Evolutionary conservation across 225 moss, liverwort and hornwort genomes (phyloP), one percentile per base, ranked within the genome.

Genomic region (Neckera pumila): DNA sequence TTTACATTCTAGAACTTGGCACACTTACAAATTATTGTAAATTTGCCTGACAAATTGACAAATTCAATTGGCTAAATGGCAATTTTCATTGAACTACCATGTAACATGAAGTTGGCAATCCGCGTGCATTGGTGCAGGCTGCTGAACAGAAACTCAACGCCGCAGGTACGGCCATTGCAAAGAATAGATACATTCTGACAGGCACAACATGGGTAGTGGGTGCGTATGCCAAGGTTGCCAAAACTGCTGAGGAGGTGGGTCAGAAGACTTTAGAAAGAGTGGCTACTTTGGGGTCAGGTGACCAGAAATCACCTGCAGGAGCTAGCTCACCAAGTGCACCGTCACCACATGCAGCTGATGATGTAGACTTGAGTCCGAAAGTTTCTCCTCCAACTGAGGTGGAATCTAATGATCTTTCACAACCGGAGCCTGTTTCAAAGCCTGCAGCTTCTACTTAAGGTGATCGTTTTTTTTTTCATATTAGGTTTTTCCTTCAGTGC

Each of bases 81-180:
- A 13, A 19, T 28, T 54, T 30, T 53, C 20, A 56, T 69, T 56
- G 36, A n/a, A 27, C 66, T 83, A 27, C 53, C 9, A 25, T 62
- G 33, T 34, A 45, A 62, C 62, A 34, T 17, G 81, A 64, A 63
- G 64, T 82, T 49, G 54, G 53, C n/a, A 67, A 43, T 43, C 26
- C 53, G 23, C 54, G 56, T 51, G 54, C 83, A 56, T 40, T 69
- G 86, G 64, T 86, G 86, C 64, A 86, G 86, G 77, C 33, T 53
- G 95, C 98, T 13, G 98, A 98, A 75, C 94, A 98, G 94, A 98
- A 95, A 90, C 94, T 97, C 81, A 98, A 95, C 79, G 93, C 91
- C 74, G 98, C 98, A 26, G 93, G 98, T 79, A 89, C 96, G 64
- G 98, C 96, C 43, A 91, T 98, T 79, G 96, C 93, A 80, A 98